These are phyloP conservation scores for Neoboletus subvelutipes DNA, from an alignment of 768 basidiomycete species.

Conservation along the genomic window DNA sequence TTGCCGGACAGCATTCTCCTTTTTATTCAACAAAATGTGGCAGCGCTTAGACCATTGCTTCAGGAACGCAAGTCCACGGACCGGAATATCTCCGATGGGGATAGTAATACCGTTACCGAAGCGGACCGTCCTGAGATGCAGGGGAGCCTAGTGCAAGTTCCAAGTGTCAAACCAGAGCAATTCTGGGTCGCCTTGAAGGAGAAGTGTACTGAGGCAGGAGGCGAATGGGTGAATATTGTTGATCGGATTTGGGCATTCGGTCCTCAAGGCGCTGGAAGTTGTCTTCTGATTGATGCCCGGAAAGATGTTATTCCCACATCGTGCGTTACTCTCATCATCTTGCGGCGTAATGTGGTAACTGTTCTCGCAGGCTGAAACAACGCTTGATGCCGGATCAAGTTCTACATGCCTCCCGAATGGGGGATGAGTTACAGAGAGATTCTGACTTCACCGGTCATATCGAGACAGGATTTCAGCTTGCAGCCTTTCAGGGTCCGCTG, in stretches of 20 bases:
- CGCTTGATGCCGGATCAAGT: slow-evolving; percentile 42
- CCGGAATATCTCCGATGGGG: slow-evolving; percentile 21
- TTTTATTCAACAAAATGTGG: slow-evolving; percentile 76
- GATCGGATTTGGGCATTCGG: slow-evolving; percentile 91
- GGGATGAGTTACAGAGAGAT: slow-evolving; percentile 36
- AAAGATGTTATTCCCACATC: slow-evolving; percentile 47
- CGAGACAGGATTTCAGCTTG: slow-evolving; percentile 94
- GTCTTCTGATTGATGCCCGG: slow-evolving; percentile 78
- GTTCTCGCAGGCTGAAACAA: slow-evolving; percentile 46
- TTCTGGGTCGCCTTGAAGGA: slow-evolving; percentile 76
- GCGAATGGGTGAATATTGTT: slow-evolving; percentile 73
- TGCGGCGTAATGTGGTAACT: slow-evolving; percentile 5
- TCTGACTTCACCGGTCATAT: slow-evolving; percentile 76
- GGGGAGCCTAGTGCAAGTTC: slow-evolving; percentile 59
- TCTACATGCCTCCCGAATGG: slow-evolving; percentile 32
- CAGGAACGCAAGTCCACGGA: slow-evolving; percentile 45
- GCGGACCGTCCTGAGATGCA: slow-evolving; percentile 43
- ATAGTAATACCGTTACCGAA: slow-evolving; percentile 25
- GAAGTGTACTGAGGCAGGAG: slow-evolving; percentile 63
- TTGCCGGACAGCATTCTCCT: slow-evolving; percentile 68
- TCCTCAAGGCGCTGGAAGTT: slow-evolving; percentile 82
- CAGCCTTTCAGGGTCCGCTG: slow-evolving; percentile 90
- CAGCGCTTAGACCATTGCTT: slow-evolving; percentile 60
- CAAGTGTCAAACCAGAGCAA: slow-evolving; percentile 66
- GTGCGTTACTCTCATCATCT: slow-evolving; percentile 41